phyloP scores from a whole-genome alignment of 1,139 yeast genomes.

The Yamadazyma dushanensis region DNA sequence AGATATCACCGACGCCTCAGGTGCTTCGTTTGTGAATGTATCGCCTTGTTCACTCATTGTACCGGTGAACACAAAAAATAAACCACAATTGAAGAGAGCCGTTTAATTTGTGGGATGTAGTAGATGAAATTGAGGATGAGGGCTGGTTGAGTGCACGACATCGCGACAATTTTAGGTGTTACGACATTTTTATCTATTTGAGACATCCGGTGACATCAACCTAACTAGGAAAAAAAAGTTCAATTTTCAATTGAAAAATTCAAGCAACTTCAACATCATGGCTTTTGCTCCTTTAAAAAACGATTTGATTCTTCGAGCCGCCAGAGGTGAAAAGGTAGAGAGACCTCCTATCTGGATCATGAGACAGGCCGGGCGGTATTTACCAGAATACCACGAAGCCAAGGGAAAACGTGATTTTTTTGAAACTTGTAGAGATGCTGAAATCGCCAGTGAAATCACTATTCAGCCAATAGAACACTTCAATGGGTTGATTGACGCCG shows the following conservation, averaged over 20 bases:
- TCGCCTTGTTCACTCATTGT: conserved; percentile 7
- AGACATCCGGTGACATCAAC: too few species aligned
- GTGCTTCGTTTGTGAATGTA: conserved; percentile 3
- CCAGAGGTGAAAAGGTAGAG: conserved; percentile 77
- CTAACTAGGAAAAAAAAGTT: not conserved
- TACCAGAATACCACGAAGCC: conserved; percentile 89
- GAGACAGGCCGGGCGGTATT: conserved; percentile 90
- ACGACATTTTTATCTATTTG: not conserved
- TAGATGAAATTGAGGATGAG: not conserved
- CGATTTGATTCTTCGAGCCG: conserved; percentile 89
- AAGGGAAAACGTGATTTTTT: conserved; percentile 89
- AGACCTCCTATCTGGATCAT: conserved; percentile 98
- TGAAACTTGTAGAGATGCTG: conserved; percentile 91
- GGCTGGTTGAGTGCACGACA: not conserved
- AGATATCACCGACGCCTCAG: conserved; percentile 6
- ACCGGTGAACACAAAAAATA: not conserved
- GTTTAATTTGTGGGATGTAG: not conserved
- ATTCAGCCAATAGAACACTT: conserved; percentile 93
- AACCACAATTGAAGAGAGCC: too few species aligned
- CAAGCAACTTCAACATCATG: conserved; percentile 20
- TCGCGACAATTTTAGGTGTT: not conserved
- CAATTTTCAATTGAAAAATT: not conserved
- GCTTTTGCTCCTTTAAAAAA: conserved; percentile 74
- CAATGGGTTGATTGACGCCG: conserved; percentile 90
- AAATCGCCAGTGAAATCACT: conserved; percentile 88